Base-by-base conservation (phyloP, 2,329 filamentous ascomycete genomes). In the Macrophomina pseudophaseolina region DNA sequence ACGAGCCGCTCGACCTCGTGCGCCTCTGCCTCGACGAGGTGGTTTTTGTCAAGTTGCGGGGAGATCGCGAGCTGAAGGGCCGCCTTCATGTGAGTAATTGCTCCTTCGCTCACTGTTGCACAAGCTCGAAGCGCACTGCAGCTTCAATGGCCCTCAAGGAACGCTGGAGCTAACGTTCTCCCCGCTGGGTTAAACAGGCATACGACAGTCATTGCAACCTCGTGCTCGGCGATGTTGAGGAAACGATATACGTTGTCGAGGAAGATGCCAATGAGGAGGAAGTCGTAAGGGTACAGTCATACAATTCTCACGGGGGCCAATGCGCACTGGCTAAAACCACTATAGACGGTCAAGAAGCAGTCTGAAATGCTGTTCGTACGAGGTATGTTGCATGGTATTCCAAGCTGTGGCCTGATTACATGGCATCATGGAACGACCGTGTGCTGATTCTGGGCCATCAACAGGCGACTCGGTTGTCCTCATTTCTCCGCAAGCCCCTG, bases 171-270 rank as follows among this genome's bases (percentile, higher is more conserved):
- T 56, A 16, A 66, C 40, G 38, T 33, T 60, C 38, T 48, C 54
- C 9, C 8, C 14, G 9, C 18, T 44, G n/a, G 23, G 16, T 18
- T 23, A 18, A 48, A 33, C 67, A 99, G 95, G 95, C 95, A 66
- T 99, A 99, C 78, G 95, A 99, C 78, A 97, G 93, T 75, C 95
- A 99, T 80, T 99, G 96, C 86, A 99, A 99, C 76, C 82, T 99
- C 52, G 93, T 99, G 5, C 86, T 99, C 5, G 94, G 95, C 65
- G 95, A 99, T 71, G 95, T 98, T 4, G 93, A 97, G 76, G 95
- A 99, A 84, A 98, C 94, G 6, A 93, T 99, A 71, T 99, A 97
- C 77, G 85, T 94, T 40, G 90, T 97, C 4, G 94, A 97, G 68
- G 94, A 97, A 68, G 91, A 93, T 14, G 92, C 96, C 48, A 88